Base-by-base conservation (phyloP, 192 early-diverging fungal species). In the Spizellomyces sp. region DNA sequence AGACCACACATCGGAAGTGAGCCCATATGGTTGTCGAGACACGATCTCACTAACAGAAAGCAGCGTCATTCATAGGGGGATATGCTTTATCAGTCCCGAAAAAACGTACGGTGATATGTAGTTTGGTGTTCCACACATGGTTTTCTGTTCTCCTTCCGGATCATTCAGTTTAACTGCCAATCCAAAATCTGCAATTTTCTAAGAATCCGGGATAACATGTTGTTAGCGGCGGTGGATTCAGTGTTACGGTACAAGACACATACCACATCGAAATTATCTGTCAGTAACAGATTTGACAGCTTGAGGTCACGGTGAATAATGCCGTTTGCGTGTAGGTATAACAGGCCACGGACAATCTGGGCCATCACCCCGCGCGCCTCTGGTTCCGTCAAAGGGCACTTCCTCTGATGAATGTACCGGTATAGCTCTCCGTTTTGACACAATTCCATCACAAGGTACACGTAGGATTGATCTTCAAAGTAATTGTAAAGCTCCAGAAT, bases 181-280 rank as follows among this genome's bases (percentile, higher is more conserved):
- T 5, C 92, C 92, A 77, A 93, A 93, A 73, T 93, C 92, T n/a
- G 83, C 88, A 45, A 93, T 82, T 77, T 89, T 88, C 84, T 85
- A 56, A 57, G 44, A 62, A 8, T 62, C 56, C 41, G 21, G 50
- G 19, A 9, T 1, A 10, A 36, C 17, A 54, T 54, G 50, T 0
- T 36, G 27, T 36, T 36, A 36, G 27, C 0, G 0, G 27, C 27
- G 3, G 27, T 36, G 63, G 4, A 17, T 45, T 64, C 42, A 47
- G 12, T 17, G 63, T 3, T 10, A 15, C 1, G 2, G 36, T 12
- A 12, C n/a, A 4, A 61, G 15, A 22, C n/a, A 74, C 75, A 41
- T 58, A 85, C 84, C 45, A 90, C 77, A 12, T 85, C 73, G 70
- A 78, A 79, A 15, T 69, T 64, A 0, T 70, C 74, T 0, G 87